phyloP scores from a whole-genome alignment of 768 basidiomycete species.

The Suillus sp. region DNA sequence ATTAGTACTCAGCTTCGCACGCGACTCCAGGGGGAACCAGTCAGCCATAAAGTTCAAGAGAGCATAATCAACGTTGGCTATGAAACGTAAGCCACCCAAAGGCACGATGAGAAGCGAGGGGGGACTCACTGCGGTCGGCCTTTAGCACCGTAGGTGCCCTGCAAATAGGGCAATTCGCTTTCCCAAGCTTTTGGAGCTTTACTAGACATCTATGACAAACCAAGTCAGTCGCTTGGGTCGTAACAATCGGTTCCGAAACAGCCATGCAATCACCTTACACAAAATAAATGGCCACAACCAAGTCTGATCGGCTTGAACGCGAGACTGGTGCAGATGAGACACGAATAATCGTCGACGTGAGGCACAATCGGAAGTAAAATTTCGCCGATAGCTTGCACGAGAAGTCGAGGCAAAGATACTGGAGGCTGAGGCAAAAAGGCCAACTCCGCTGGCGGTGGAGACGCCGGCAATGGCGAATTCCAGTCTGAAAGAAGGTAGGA shows the following conservation, averaged over 20 bases:
- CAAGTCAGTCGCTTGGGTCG: slow-evolving; percentile 10
- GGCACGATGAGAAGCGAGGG: neutral
- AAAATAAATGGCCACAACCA: slow-evolving; percentile 77
- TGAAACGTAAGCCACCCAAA: neutral
- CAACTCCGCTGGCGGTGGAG: slow-evolving; percentile 34
- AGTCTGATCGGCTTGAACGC: slow-evolving; percentile 93
- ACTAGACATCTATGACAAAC: slow-evolving; percentile 60
- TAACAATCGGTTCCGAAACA: neutral
- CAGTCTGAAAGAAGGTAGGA: slow-evolving; percentile 25
- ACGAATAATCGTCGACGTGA: slow-evolving; percentile 81
- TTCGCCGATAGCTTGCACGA: slow-evolving; percentile 83
- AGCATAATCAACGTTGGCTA: slow-evolving; percentile 80
- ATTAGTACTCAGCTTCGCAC: slow-evolving; percentile 71
- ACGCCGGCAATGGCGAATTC: slow-evolving; percentile 15
- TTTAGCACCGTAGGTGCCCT: slow-evolving; percentile 72
- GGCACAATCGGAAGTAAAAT: slow-evolving; percentile 81
- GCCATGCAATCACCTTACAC: slow-evolving; percentile 49
- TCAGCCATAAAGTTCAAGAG: slow-evolving; percentile 84
- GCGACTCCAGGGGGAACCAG: slow-evolving; percentile 89
- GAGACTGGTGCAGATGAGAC: slow-evolving; percentile 84
- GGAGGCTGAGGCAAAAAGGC: slow-evolving; percentile 27
- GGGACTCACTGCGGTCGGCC: slow-evolving; percentile 71
- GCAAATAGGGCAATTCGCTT: slow-evolving; percentile 83
- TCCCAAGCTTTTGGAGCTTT: slow-evolving; percentile 86
- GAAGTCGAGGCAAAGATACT: slow-evolving; percentile 56